A percentile compares a stretch with the other conserved stretches of the same genome.
Conservation (phyloP, 108 stramenopile species). For the Cyclotella sp. region DNA sequence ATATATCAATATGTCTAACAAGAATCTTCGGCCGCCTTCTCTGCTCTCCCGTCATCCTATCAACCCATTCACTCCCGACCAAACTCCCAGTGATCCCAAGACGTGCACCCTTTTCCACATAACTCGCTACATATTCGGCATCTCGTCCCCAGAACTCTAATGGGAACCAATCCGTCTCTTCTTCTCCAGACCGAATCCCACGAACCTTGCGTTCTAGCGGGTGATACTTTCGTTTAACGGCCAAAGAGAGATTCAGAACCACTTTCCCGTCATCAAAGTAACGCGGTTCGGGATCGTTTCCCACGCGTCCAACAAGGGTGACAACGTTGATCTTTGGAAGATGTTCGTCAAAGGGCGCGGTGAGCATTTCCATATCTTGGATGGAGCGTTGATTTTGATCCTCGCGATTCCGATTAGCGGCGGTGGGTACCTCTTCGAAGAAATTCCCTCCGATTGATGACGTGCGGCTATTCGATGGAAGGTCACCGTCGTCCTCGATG, state of each 20-base stretch:
- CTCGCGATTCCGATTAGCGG: slow-evolving; percentile 12
- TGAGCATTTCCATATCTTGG: slow-evolving; percentile 50
- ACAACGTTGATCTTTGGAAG: slow-evolving; percentile 82
- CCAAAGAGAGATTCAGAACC: slow-evolving; percentile 83
- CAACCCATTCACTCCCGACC: slow-evolving; percentile 69
- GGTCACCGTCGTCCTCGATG: not conserved
- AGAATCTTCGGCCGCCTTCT: slow-evolving; percentile 61
- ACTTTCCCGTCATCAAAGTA: slow-evolving; percentile 92
- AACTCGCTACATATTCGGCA: slow-evolving; percentile 85
- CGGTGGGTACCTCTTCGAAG: slow-evolving; percentile 18
- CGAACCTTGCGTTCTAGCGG: slow-evolving; percentile 71
- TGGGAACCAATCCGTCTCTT: slow-evolving; percentile 94
- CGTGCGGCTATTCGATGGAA: not conserved
- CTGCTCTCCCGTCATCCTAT: slow-evolving; percentile 67
- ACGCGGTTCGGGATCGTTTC: slow-evolving; percentile 80
- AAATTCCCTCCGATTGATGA: slow-evolving; percentile 30
- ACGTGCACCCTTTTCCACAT: slow-evolving; percentile 76
- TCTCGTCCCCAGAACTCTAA: slow-evolving; percentile 91
- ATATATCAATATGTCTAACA: slow-evolving; percentile 76
- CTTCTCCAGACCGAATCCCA: slow-evolving; percentile 73
- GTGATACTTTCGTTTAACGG: slow-evolving; percentile 87
- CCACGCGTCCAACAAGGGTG: slow-evolving; percentile 84
- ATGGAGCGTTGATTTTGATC: slow-evolving; percentile 25
- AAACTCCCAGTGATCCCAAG: slow-evolving; percentile 74
- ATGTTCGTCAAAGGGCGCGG: slow-evolving; percentile 74